phyloP scores from a whole-genome alignment of 2,329 filamentous ascomycete species.

The Exophiala calicioides region DNA sequence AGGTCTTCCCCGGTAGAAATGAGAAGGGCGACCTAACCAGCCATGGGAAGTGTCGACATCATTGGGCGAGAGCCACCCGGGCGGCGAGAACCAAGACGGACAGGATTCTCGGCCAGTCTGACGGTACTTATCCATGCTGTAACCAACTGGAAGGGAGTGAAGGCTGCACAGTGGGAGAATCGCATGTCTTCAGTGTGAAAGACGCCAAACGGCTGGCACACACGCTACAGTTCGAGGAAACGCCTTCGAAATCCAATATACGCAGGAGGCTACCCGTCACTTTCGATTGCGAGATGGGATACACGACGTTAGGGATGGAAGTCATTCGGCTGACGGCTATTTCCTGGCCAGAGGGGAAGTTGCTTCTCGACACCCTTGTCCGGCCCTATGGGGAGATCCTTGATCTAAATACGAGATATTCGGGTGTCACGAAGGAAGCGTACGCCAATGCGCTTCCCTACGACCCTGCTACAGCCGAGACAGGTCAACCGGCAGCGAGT shows the following conservation, averaged over 20 bases:
- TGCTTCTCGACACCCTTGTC: conserved; percentile 81
- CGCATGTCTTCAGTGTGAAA: conserved; percentile 85
- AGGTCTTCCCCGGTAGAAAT: conserved; percentile 84
- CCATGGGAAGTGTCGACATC: conserved; percentile 76
- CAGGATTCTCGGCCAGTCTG: conserved; percentile 56
- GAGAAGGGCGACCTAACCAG: conserved; percentile 74
- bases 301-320: conserved; percentile 84
- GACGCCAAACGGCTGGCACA: conserved; percentile 74
- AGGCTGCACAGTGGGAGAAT: conserved; percentile 70
- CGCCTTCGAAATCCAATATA: conserved; percentile 61
- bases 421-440: conserved; percentile 78
- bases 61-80: conserved; percentile 71
- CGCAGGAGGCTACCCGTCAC: conserved; percentile 53
- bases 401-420: conserved; percentile 90
- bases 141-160: conserved; percentile 68
- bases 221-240: conserved; percentile 76
- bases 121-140: conserved; percentile 76
- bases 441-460: conserved; percentile 68
- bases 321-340: conserved; percentile 86
- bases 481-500: not conserved
- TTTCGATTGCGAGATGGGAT: conserved; percentile 98
- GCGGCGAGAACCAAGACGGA: conserved; percentile 58
- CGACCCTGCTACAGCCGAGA: conserved; percentile 33
- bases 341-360: conserved; percentile 76
- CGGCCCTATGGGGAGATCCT: conserved; percentile 79